Evolutionary conservation across 768 basidiomycete genomes (phyloP).

Genomic region (Pleurotus salmoneostramineus): DNA sequence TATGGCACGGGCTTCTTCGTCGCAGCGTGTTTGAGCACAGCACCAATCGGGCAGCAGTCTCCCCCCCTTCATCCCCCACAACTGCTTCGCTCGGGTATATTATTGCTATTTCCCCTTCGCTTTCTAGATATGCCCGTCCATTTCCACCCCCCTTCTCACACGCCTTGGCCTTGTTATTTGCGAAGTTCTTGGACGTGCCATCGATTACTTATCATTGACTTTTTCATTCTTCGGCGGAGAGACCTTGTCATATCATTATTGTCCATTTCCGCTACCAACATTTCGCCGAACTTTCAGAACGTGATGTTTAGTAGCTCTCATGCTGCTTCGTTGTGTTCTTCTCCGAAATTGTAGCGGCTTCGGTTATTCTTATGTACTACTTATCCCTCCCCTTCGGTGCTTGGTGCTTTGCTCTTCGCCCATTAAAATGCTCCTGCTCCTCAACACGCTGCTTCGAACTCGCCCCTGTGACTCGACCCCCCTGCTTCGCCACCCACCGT

Average conservation of each 20-base stretch:
- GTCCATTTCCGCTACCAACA: constrained; percentile 1
- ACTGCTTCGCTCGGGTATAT: background rate
- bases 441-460: background rate
- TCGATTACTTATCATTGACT: background rate
- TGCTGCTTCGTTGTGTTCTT: background rate
- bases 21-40: background rate
- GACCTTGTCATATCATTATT: constrained; percentile 6
- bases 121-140: background rate
- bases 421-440: background rate
- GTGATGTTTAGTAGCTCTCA: background rate
- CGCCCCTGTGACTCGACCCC: background rate
- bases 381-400: background rate
- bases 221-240: background rate
- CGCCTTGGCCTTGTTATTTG: background rate
- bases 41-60: background rate
- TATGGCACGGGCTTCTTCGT: background rate
- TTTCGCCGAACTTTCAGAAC: background rate
- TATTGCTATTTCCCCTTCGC: background rate
- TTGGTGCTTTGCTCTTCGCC: background rate
- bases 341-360: background rate
- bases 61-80: background rate
- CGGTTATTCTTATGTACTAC: background rate
- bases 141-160: background rate
- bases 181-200: background rate
- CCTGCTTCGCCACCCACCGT: background rate